Base-by-base conservation (phyloP, 2,329 filamentous ascomycete genomes). In the Myriosclerotinia scirpicola region DNA sequence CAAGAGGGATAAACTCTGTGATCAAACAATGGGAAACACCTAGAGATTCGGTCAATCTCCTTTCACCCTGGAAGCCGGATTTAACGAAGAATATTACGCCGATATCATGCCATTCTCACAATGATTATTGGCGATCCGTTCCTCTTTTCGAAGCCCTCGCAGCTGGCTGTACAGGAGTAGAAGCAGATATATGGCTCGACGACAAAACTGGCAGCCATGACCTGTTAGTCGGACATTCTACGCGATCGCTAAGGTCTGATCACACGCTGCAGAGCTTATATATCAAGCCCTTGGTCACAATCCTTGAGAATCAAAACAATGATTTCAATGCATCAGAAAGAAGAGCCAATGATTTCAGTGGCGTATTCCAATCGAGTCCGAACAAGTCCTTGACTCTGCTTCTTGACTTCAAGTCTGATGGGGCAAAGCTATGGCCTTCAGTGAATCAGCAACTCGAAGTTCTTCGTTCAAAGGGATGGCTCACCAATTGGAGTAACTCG, bases 181-280 rank as follows among this genome's bases (percentile, higher is more conserved):
- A 88, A 77, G 85, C 84, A 3, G 85, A 88, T 75, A 84, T 87
- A 36, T 87, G 84, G 83, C 76, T 87, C 48, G 80, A 82, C 63
- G 83, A 86, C 65, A 81, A 76, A 44, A 84, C 81, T 7, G 15
- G 38, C 8, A 63, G 66, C 2, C 11, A 34, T 1, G 69, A 71
- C 17, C 78, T 88, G 20, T 82, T 83, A 75, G 82, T 85, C 61
- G 85, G 86, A 17, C 86, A 88, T 72, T 82, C 84, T 70, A 70
- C 78, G 61, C 79, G 77, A 14, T 82, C 85, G 22, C 76, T 88
- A 17, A 85, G 81, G 14, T 70, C 77, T 36, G 77, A 77, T 38
- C 81, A 85, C 38, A 88, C 85, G 2, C 79, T 88, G 4, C 77
- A 82, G 63, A 81, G 81, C 3, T 80, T 88, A 42, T 88, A 88